Conservation (phyloP, 208 protist species). For the Porcisia deanei region DNA sequence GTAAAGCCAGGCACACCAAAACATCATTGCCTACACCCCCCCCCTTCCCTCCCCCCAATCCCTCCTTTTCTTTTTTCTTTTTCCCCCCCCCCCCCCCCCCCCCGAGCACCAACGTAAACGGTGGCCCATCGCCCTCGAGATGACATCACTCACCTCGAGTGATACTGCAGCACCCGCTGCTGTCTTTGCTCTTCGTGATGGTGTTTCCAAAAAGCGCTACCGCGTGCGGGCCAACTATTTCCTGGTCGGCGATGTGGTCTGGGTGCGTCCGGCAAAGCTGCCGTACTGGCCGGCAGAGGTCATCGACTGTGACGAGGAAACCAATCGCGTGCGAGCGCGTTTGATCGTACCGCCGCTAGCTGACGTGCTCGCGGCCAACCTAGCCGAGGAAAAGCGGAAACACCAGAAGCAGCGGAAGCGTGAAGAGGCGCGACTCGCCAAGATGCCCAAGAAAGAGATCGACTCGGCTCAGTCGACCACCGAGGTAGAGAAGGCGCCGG, state of each 20-base stretch:
- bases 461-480: neutral
- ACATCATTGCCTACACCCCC: no score
- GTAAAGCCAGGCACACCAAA: no score
- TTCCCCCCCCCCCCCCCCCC: no score
- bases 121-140: neutral
- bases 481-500: neutral
- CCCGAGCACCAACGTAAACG: no score
- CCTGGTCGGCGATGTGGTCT: conserved; percentile 78
- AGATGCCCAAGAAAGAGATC: conserved; percentile 28
- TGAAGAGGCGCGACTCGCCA: conserved; percentile 19
- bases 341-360: conserved; percentile 56
- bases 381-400: conserved; percentile 37
- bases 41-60: no score
- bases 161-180: neutral
- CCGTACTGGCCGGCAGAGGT: conserved; percentile 91
- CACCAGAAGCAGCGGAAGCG: conserved; percentile 17
- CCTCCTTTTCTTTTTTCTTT: no score
- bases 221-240: conserved; percentile 81
- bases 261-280: conserved; percentile 67
- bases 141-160: neutral
- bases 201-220: conserved; percentile 32
- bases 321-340: conserved; percentile 60
- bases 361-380: conserved; percentile 42
- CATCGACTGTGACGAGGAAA: conserved; percentile 45
- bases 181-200: neutral